Evolutionary conservation across 129 eudicot genomes (phyloP), one percentile per base, ranked within the genome.

Genomic region (Oenanthe sinensis): DNA sequence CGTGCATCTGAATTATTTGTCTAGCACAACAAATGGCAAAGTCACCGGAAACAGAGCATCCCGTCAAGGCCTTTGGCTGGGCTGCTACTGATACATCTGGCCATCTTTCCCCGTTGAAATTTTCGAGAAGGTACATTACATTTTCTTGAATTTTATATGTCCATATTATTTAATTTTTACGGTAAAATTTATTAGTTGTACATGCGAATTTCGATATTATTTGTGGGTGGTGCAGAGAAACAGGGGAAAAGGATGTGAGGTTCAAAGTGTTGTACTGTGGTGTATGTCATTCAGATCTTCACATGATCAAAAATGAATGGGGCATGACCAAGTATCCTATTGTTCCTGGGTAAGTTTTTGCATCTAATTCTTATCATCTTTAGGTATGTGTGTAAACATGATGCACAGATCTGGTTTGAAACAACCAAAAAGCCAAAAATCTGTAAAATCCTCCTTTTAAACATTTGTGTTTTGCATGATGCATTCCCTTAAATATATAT

Each of bases 261-360:
- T 36, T 85, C 40, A 81, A 85, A 50, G 76, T 85, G 22, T 67
- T 78, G 19, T 85, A 78, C 47, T 85, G 87, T 36, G 87, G 87
- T 19, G 28, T 85, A 30, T 85, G 87, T 50, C 87, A 85, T 76
- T 74, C 87, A 8, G 87, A 85, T 54, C 68, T 85, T 67, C 87
- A 85, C 60, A 33, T 2, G 49, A 74, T 50, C 1, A 80, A 80
- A 62, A 81, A 85, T 70, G 87, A 85, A 43, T 80, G 87, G 81
- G 87, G 87, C 1, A 9, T 76, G 52, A 55, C 87, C 5, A 52
- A 39, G 17, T 85, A 81, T 36, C 87, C 87, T 42, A 14, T 85
- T 49, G 83, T 85, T 48, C 87, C 87, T 5, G 87, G 87, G 87
- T 85, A 84, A 16, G 60, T 67, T 67, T 43, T 67, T 30, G 72